Evolutionary conservation across 164 flowering plant genomes (phyloP), one percentile per base, ranked within the genome.

Genomic region (Vitis amurensis): DNA sequence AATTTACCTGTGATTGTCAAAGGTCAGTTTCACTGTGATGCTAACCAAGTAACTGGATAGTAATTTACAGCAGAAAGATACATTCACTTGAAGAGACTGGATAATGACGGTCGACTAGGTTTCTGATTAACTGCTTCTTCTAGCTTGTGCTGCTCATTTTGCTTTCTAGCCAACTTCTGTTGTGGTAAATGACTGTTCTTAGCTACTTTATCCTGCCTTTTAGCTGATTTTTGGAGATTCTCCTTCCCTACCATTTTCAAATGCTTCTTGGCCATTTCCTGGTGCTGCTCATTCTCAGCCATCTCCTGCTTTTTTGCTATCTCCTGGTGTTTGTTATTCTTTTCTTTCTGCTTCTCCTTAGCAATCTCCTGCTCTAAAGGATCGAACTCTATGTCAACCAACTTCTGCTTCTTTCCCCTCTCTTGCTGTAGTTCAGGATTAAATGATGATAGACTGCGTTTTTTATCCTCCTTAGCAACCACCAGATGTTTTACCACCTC

Each of bases 71-170:
- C 49, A 64, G 29, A 16, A 1, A 8, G 16, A 12, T 47, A 9
- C 4, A 11, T 55, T 72, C 56, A 66, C 77, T 31, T 63, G 74
- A 79, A 79, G 50, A 76, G 51, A 55, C 63, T 70, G 3, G 77
- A 79, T 13, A 76, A 70, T 30, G 11, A 47, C 8, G 31, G 29
- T 14, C 16, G 14, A 23, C 55, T 60, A n/a, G 11, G 59, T 10
- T 64, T 71, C 49, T 70, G 44, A 9, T 52, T 55, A 8, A 8
- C 47, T 16, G 12, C 27, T 10, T 5, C 30, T 19, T 68, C 31
- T 56, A n/a, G 59, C 13, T 65, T 29, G 19, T 17, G 29, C 52
- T 68, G 51, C 17, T 57, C 57, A 15, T 62, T 9, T 23, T 68
- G 69, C 53, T 30, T 61, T 29, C n/a, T 51, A 9, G 15, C 50